Base-by-base conservation (phyloP, 2,329 filamentous ascomycete genomes). In the Hypoxylon sp. region DNA sequence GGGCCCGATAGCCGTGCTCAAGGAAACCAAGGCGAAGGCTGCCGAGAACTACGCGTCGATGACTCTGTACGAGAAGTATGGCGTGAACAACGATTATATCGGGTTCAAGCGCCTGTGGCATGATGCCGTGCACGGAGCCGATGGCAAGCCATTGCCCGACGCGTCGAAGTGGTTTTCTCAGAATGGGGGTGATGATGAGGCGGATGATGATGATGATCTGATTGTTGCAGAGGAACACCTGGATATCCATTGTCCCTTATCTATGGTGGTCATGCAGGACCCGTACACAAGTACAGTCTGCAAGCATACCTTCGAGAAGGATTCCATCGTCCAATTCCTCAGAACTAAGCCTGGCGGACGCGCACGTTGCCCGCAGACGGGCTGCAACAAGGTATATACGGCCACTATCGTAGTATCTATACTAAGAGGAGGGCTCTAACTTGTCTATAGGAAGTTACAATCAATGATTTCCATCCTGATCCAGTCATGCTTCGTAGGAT, bases 301-400 rank as follows among this genome's bases (percentile, higher is more conserved):
- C 81, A 89, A 87, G 60, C 92, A 94, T 77, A 89, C 86, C 0
- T 94, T 93, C 75, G 90, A 94, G 75, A 90, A 87, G 77, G 74
- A 77, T 1, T 87, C 88, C 0, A 90, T 94, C 41, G 63, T 87
- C 23, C 85, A 88, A 46, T 90, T 82, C 76, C 83, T 83, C 60
- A 67, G 70, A 21, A 52, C 49, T n/a, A 74, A 71, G 65, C 74
- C 55, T 57, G 79, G 71, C 60, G 72, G 67, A 49, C 77, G 77
- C 55, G 81, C 86, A 0, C 82, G 85, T 58, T 94, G 91, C 75
- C 91, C 91, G 0, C 85, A 89, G 63, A 80, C 85, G 2, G 91
- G 91, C 1, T 94, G 91, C 75, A 81, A 82, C 52, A 80, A 86
- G 81, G 87, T 89, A 79, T 60, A 80, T 43, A 51, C 13, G n/a